Base-by-base conservation (phyloP, 129 eudicot genomes). In the Chrysanthemum lavandulifolium region DNA sequence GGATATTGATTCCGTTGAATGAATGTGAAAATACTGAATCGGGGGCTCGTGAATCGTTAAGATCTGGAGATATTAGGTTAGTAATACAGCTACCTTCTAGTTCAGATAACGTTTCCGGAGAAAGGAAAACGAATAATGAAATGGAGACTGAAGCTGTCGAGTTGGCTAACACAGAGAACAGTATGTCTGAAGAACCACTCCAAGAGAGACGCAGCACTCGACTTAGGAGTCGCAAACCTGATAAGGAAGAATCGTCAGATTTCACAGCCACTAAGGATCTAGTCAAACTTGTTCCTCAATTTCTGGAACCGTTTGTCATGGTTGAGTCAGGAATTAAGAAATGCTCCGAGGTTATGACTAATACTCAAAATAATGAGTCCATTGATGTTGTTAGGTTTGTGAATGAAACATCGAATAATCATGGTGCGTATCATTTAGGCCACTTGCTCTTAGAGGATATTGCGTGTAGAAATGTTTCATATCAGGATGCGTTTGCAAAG, bases 161-260 rank as follows among this genome's bases (percentile, higher is more conserved):
- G 61, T 77, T 78, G 71, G 50, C 78, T 71, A 85, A 71, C 82
- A 33, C 84, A 59, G 86, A 77, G 65, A 75, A 64, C 43, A 63
- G 54, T 76, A 23, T 70, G 33, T 73, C 25, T 71, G 97, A 89
- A 59, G 97, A 90, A 62, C 97, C 86, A 73, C 90, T 86, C 82
- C 89, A 83, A 64, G 99, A 86, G 80, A 90, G 99, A 69, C 84
- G 99, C 57, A 94, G 99, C 66, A 94, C 84, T 67, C 91, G 97
- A 59, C 97, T 90, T 72, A 88, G 86, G 73, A 90, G 91, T 76
- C 89, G 92, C 43, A 94, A 90, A 81, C 89, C 97, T 75, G 96
- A 88, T 27, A 94, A 86, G 80, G 99, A 90, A 73, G 99, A 88
- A 36, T 57, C 82, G 59, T 57, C 82, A 63, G 91, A 86, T 75